Conservation (phyloP, 2,329 filamentous ascomycete species). For the Coniochaeta pulveracea region DNA sequence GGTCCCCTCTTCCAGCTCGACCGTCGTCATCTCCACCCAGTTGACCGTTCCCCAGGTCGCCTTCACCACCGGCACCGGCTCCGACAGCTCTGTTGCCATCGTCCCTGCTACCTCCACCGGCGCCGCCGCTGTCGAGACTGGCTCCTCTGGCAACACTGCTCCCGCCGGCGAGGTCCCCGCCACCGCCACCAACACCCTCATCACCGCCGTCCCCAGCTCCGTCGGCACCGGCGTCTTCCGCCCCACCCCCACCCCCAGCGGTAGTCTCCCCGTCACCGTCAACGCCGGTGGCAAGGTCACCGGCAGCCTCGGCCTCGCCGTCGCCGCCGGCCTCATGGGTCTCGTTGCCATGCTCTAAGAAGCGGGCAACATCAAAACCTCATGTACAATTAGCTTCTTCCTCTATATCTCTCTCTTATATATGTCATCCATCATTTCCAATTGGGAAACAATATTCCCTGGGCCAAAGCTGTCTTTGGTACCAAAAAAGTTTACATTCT, state of each 20-base stretch:
- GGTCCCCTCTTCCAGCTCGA: conserved; percentile 39
- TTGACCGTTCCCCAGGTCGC: conserved; percentile 41
- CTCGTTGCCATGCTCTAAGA: conserved; percentile 34
- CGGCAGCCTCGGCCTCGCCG: conserved; percentile 31
- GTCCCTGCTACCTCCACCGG: conserved; percentile 26
- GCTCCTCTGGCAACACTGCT: conserved; percentile 13
- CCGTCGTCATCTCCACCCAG: conserved; percentile 31
- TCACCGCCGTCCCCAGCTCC: conserved; percentile 21
- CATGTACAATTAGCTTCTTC: conserved; percentile 5
- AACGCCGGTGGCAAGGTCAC: conserved; percentile 22
- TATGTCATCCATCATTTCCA: too few species aligned
- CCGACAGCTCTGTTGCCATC: conserved; percentile 21
- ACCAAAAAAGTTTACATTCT: conserved; percentile 7
- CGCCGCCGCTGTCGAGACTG: conserved; percentile 4
- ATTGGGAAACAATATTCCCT: neutral
- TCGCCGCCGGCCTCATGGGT: conserved; percentile 32
- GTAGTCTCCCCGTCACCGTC: conserved; percentile 17
- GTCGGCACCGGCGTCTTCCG: conserved; percentile 20
- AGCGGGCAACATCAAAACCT: neutral
- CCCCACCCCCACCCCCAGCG: conserved; percentile 23
- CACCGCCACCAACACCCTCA: conserved; percentile 11
- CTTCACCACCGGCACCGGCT: conserved; percentile 28
- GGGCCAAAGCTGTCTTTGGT: neutral
- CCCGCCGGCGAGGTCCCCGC: conserved; percentile 11
- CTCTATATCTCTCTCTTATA: conserved; percentile 4